Evolutionary conservation across 2,329 filamentous ascomycete species (phyloP).

Genomic region (Grosmannia serpens): DNA sequence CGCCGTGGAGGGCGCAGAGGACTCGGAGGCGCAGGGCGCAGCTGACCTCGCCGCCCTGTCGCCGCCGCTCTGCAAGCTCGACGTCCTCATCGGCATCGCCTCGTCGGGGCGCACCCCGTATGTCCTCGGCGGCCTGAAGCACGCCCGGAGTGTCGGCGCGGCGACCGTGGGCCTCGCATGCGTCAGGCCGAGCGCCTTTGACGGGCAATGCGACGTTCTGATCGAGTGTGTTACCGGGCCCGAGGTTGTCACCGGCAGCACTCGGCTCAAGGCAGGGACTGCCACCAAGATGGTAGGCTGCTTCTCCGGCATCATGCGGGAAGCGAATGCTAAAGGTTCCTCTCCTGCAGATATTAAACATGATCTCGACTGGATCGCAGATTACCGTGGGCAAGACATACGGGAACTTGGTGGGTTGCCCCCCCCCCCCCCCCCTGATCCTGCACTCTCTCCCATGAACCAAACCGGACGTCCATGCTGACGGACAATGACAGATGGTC

Average conservation of each 20-base stretch:
- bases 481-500: conserved; percentile 4
- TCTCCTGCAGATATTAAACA: conserved; percentile 26
- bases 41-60: conserved; percentile 16
- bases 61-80: conserved; percentile 14
- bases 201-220: conserved; percentile 14
- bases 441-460: no score
- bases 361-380: conserved; percentile 31
- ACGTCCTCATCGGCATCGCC: conserved; percentile 29
- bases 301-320: background rate
- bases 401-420: conserved; percentile 5
- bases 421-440: no score
- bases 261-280: conserved; percentile 31
- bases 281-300: conserved; percentile 25
- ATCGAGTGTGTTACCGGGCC: conserved; percentile 28
- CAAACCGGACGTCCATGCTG: background rate
- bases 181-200: conserved; percentile 20
- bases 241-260: conserved; percentile 33
- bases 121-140: conserved; percentile 24
- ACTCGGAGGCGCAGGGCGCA: conserved; percentile 20
- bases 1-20: conserved; percentile 30
- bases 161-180: conserved; percentile 27
- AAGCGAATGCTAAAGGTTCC: no score
- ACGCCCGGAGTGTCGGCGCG: conserved; percentile 23
- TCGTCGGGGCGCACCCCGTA: conserved; percentile 31
- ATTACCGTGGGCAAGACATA: conserved; percentile 29